Percentiles rank a stretch among this genome's conserved stretches.
phyloP scores from a whole-genome alignment of 768 basidiomycete species.

The Boletus reticuloceps region DNA sequence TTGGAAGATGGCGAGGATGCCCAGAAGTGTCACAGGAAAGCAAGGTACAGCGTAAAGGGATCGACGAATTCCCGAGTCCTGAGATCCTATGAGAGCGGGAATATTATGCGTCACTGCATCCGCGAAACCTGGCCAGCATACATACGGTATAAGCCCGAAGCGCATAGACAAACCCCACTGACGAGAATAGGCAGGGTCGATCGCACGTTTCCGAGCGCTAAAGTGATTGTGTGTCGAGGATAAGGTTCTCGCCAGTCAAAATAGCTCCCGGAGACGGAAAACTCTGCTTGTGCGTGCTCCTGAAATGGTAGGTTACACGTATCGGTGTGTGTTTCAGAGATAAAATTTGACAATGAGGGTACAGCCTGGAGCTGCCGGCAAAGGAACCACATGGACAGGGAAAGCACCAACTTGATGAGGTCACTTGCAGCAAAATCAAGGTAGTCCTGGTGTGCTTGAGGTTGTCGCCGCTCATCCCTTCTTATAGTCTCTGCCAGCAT shows the following conservation, averaged over 20 bases:
- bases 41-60: constrained; percentile 21
- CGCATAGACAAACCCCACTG: constrained; percentile 10
- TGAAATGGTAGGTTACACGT: constrained; percentile 6
- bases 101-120: neutral
- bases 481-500: constrained; percentile 10
- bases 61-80: constrained; percentile 17
- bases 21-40: constrained; percentile 20
- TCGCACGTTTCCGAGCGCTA: constrained; percentile 10
- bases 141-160: constrained; percentile 22
- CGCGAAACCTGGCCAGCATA: neutral
- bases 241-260: neutral
- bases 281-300: constrained; percentile 1
- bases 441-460: constrained; percentile 1
- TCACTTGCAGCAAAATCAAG: constrained; percentile 21
- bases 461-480: neutral
- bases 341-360: neutral
- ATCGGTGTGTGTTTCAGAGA: constrained; percentile 7
- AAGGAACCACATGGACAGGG: constrained; percentile 14
- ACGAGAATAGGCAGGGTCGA: constrained; percentile 12
- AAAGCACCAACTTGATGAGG: constrained; percentile 16
- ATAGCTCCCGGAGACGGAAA: neutral
- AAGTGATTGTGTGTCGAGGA: neutral
- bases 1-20: constrained; percentile 18
- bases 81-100: constrained; percentile 21
- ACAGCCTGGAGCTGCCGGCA: neutral